Conservation (phyloP, 441 rosid species). For the Arabidopsis lyrata region DNA sequence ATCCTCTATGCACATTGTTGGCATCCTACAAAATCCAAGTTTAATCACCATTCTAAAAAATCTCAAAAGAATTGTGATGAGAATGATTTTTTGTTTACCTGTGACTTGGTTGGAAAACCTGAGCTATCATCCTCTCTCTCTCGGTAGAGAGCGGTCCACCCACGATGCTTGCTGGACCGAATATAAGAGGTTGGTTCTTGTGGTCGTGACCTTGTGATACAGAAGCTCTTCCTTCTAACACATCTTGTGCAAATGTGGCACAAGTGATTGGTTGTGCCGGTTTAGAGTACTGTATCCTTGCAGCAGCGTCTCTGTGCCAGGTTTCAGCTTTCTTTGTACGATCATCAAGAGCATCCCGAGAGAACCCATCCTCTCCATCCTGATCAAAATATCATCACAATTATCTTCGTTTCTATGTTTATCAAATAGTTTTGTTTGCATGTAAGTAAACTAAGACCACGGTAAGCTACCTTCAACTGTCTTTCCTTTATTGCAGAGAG, state of each 20-base stretch:
- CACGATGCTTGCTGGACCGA: conserved; percentile 90
- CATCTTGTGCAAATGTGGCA: conserved; percentile 99
- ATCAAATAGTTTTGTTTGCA: conserved; percentile 1
- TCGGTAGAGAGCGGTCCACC: conserved; percentile 66
- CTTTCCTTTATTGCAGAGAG: conserved; percentile 81
- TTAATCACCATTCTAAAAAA: background rate
- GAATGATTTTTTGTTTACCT: conserved; percentile 56
- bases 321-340: conserved; percentile 78
- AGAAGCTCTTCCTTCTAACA: conserved; percentile 89
- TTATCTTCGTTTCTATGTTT: conserved; percentile 11
- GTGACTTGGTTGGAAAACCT: conserved; percentile 86
- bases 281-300: conserved; percentile 62
- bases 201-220: conserved; percentile 82
- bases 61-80: background rate
- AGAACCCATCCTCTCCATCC: conserved; percentile 77
- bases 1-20: conserved; percentile 98
- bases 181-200: conserved; percentile 89
- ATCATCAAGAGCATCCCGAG: conserved; percentile 77
- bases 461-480: conserved; percentile 63
- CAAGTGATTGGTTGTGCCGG: conserved; percentile 85
- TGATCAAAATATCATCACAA: conserved; percentile 38
- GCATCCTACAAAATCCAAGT: conserved; percentile 63
- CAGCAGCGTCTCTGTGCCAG: conserved; percentile 92
- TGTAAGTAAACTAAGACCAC: background rate
- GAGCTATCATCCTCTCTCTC: conserved; percentile 87